Evolutionary conservation across 1,139 yeast genomes (phyloP).

Genomic region (Yamadazyma diospyri): DNA sequence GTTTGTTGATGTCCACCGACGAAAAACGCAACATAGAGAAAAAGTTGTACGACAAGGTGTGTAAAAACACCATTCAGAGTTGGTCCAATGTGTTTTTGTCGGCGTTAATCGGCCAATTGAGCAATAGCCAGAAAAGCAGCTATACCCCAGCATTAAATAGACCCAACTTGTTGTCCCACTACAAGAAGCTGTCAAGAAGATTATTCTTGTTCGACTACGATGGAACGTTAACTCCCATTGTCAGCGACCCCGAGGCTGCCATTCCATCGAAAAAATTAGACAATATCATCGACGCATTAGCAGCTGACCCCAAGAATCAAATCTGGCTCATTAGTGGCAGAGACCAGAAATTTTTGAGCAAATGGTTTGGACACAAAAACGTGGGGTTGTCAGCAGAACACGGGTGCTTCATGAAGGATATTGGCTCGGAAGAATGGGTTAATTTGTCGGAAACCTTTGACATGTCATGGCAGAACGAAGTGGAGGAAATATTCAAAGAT

Average conservation of each 20-base stretch:
- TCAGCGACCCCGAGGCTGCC: slow-evolving; percentile 96
- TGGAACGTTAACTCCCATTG: slow-evolving; percentile 95
- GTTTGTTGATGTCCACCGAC: slow-evolving; percentile 48
- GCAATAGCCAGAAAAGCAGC: slow-evolving; percentile 41
- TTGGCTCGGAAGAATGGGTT: slow-evolving; percentile 64
- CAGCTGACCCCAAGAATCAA: slow-evolving; percentile 75
- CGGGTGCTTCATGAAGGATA: slow-evolving; percentile 87
- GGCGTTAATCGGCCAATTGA: slow-evolving; percentile 50
- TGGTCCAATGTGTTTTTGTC: slow-evolving; percentile 73
- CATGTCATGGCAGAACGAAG: slow-evolving; percentile 91
- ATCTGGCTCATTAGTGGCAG: slow-evolving; percentile 97
- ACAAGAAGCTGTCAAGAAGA: slow-evolving; percentile 60
- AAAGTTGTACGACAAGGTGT: slow-evolving; percentile 61
- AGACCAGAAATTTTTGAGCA: slow-evolving; percentile 84
- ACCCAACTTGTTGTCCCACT: slow-evolving; percentile 59
- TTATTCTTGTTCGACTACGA: slow-evolving; percentile 92
- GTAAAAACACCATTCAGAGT: slow-evolving; percentile 68
- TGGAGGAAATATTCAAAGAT: slow-evolving; percentile 64
- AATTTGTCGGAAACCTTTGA: slow-evolving; percentile 80
- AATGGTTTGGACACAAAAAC: slow-evolving; percentile 75
- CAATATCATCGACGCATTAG: slow-evolving; percentile 54
- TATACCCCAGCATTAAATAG: slow-evolving; percentile 85
- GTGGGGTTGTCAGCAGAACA: slow-evolving; percentile 94
- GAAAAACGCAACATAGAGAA: slow-evolving; percentile 44
- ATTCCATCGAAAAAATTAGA: slow-evolving; percentile 79